Evolutionary conservation across 371 early-diverging fungal genomes (phyloP).

Genomic region (Blyttiomyces sp.): DNA sequence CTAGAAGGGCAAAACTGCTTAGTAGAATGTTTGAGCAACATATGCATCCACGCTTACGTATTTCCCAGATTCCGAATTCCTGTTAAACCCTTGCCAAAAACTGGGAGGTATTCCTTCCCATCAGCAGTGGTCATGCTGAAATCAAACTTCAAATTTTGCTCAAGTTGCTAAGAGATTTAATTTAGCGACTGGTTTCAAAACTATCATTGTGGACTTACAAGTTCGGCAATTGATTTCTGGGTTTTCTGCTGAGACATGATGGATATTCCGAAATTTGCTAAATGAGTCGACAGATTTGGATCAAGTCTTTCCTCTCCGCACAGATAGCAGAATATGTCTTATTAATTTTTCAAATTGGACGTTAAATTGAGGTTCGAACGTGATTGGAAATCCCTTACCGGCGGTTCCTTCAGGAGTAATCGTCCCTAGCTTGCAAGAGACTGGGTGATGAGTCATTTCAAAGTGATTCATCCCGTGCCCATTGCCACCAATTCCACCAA

Average conservation of each 20-base stretch:
- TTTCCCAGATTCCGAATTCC: slow-evolving; percentile 94
- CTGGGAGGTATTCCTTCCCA: slow-evolving; percentile 77
- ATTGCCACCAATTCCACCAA: slow-evolving; percentile 99
- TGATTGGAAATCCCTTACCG: slow-evolving; percentile 40
- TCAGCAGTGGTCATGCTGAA: slow-evolving; percentile 97
- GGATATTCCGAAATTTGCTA: slow-evolving; percentile 86
- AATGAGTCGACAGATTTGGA: slow-evolving; percentile 71
- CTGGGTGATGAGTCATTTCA: slow-evolving; percentile 76
- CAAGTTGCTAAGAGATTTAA: slow-evolving; percentile 62
- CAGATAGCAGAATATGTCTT: slow-evolving; percentile 91
- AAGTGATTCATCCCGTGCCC: slow-evolving; percentile 93
- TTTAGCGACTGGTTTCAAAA: neutral
- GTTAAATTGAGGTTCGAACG: neutral
- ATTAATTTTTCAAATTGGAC: slow-evolving; percentile 25
- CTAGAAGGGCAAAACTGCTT: slow-evolving; percentile 38
- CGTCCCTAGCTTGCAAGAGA: slow-evolving; percentile 90
- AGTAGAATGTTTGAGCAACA: neutral
- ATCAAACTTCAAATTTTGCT: slow-evolving; percentile 93
- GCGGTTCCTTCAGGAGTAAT: slow-evolving; percentile 97
- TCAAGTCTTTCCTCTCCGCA: slow-evolving; percentile 85
- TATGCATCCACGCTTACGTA: slow-evolving; percentile 51
- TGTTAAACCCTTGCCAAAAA: slow-evolving; percentile 88
- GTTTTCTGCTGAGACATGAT: slow-evolving; percentile 80
- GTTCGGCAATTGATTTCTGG: slow-evolving; percentile 86
- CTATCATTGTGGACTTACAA: slow-evolving; percentile 48